phyloP scores from a whole-genome alignment of 768 basidiomycete genomes.

The Wakefieldia striispora region DNA sequence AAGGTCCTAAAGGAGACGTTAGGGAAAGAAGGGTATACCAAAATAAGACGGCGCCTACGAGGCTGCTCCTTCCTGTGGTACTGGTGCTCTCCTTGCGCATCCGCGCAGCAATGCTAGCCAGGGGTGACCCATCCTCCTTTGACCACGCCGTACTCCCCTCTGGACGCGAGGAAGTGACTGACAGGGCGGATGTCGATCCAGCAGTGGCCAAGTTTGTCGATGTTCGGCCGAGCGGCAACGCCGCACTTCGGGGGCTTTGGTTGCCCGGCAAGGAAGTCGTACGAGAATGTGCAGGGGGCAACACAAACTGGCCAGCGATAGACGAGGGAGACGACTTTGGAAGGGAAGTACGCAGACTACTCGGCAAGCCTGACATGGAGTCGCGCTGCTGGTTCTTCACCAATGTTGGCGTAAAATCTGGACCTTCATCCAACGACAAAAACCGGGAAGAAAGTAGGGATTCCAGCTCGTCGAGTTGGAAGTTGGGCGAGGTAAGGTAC shows the following conservation, averaged over 20 bases:
- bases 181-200: constrained; percentile 39
- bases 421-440: constrained; percentile 62
- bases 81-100: constrained; percentile 53
- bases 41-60: constrained; percentile 11
- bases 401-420: constrained; percentile 70
- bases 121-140: constrained; percentile 35
- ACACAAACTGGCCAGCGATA: constrained; percentile 45
- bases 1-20: constrained; percentile 30
- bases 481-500: constrained; percentile 66
- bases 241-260: constrained; percentile 35
- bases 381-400: constrained; percentile 62
- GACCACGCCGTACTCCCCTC: constrained; percentile 36
- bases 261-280: constrained; percentile 37
- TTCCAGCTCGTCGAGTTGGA: constrained; percentile 76
- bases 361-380: constrained; percentile 44
- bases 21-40: constrained; percentile 3
- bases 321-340: constrained; percentile 46
- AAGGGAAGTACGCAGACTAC: constrained; percentile 43
- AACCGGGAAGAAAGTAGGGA: constrained; percentile 73
- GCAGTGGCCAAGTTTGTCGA: constrained; percentile 30
- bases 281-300: constrained; percentile 35
- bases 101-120: constrained; percentile 40
- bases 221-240: constrained; percentile 35
- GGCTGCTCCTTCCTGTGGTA: constrained; percentile 33
- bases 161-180: constrained; percentile 41